Evolutionary conservation across 2,329 filamentous ascomycete genomes (phyloP).

Genomic region (Sarocladium strictum): DNA sequence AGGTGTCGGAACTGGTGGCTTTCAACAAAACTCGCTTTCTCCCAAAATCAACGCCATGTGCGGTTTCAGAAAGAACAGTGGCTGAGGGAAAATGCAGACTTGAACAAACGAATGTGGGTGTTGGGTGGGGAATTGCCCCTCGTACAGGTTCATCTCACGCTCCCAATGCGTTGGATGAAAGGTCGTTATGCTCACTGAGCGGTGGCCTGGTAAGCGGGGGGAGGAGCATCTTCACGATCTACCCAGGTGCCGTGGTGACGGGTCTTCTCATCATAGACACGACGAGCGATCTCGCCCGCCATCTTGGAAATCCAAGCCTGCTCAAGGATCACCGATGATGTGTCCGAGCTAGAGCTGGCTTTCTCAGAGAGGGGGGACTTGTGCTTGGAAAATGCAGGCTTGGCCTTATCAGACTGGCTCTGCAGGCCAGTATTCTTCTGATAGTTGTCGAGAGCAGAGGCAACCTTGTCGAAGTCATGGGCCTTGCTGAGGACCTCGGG

Average conservation of each 20-base stretch:
- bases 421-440: slow-evolving; percentile 11
- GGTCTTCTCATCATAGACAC: slow-evolving; percentile 81
- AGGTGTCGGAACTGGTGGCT: background rate
- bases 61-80: slow-evolving; percentile 10
- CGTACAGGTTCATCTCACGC: background rate
- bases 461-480: slow-evolving; percentile 18
- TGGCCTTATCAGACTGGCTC: slow-evolving; percentile 17
- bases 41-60: slow-evolving; percentile 11
- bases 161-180: background rate
- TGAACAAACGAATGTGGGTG: background rate
- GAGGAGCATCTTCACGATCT: slow-evolving; percentile 47
- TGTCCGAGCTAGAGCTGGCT: slow-evolving; percentile 35
- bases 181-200: slow-evolving; percentile 25
- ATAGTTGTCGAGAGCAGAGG: slow-evolving; percentile 12
- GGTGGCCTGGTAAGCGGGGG: slow-evolving; percentile 55
- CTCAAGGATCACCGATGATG: slow-evolving; percentile 59
- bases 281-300: slow-evolving; percentile 82
- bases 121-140: background rate
- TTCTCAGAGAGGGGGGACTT: slow-evolving; percentile 24
- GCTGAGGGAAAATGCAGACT: slow-evolving; percentile 1
- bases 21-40: background rate
- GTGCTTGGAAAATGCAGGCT: slow-evolving; percentile 18
- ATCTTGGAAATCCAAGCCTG: slow-evolving; percentile 90
- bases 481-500: slow-evolving; percentile 17
- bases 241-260: slow-evolving; percentile 43